Conservation (phyloP, 139 green algal genomes). For the Closterium sp. region DNA sequence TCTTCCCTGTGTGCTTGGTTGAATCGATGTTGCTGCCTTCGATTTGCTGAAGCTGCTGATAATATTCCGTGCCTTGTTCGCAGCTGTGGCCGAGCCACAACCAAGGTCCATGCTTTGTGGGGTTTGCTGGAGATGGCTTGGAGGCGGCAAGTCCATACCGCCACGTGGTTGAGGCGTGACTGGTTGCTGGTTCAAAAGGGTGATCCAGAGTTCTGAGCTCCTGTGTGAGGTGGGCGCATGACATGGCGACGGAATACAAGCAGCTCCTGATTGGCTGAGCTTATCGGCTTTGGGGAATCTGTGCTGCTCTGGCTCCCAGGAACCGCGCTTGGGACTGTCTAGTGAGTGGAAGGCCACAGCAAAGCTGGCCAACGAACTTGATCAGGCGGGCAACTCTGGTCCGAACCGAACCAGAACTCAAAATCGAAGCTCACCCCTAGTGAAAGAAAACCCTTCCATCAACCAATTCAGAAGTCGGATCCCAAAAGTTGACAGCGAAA, state of each 20-base stretch:
- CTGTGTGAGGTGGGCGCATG: background rate
- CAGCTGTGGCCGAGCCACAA: background rate
- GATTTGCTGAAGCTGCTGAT: background rate
- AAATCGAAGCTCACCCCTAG: background rate
- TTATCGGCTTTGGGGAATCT: background rate
- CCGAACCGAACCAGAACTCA: background rate
- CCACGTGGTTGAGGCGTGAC: background rate
- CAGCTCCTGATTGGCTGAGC: background rate
- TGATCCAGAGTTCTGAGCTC: background rate
- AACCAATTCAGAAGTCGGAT: too few species aligned
- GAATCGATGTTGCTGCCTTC: too few species aligned
- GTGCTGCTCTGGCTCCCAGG: background rate
- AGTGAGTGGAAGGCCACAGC: background rate
- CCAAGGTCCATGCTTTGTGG: background rate
- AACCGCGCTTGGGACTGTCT: background rate
- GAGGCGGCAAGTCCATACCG: background rate
- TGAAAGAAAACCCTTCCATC: too few species aligned
- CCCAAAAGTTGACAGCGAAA: too few species aligned
- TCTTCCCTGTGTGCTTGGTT: too few species aligned
- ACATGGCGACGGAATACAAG: background rate
- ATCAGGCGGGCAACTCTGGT: background rate
- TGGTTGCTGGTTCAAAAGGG: background rate
- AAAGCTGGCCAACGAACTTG: background rate
- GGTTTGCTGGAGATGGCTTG: background rate
- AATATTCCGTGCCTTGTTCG: background rate